Percentiles rank a stretch among this genome's conserved stretches.
Evolutionary conservation across 2,329 filamentous ascomycete genomes (phyloP).

Genomic region (Cladosporium sp.): DNA sequence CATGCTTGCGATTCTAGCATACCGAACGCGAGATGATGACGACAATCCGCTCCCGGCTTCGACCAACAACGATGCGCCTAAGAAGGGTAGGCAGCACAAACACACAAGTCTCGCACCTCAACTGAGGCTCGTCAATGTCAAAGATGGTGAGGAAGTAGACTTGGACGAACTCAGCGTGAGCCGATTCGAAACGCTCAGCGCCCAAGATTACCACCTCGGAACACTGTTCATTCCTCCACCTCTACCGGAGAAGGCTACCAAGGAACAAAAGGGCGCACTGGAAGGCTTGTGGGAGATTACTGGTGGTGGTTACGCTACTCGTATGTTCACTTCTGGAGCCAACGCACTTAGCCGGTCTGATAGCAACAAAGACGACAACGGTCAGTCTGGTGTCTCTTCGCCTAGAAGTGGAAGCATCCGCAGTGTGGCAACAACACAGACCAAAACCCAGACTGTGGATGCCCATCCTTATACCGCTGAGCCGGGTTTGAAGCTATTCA

Average conservation of each 20-base stretch:
- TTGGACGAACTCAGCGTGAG: constrained; percentile 77
- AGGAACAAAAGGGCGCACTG: constrained; percentile 63
- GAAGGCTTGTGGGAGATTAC: constrained; percentile 84
- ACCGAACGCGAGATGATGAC: constrained; percentile 71
- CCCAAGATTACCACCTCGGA: constrained; percentile 87
- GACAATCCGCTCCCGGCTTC: constrained; percentile 46
- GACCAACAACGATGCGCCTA: constrained; percentile 53
- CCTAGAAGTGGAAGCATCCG: constrained; percentile 33
- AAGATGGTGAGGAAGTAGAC: constrained; percentile 76
- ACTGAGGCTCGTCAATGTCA: constrained; percentile 83
- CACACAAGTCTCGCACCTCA: constrained; percentile 83
- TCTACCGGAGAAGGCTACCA: constrained; percentile 53
- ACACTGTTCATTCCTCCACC: constrained; percentile 74
- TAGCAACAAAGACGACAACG: constrained; percentile 33
- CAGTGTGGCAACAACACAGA: constrained; percentile 21
- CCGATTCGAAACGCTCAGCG: constrained; percentile 78
- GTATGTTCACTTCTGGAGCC: constrained; percentile 80
- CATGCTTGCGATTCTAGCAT: constrained; percentile 86
- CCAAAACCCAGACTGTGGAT: constrained; percentile 26
- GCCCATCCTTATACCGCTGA: constrained; percentile 48
- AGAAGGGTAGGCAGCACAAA: constrained; percentile 64
- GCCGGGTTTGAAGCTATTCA: constrained; percentile 75
- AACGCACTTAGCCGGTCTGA: constrained; percentile 57
- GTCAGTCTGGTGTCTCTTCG: constrained; percentile 31
- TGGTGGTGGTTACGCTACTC: constrained; percentile 72